Conservation (phyloP, 805 yeast species). For the Monosporozyma aerobia region DNA sequence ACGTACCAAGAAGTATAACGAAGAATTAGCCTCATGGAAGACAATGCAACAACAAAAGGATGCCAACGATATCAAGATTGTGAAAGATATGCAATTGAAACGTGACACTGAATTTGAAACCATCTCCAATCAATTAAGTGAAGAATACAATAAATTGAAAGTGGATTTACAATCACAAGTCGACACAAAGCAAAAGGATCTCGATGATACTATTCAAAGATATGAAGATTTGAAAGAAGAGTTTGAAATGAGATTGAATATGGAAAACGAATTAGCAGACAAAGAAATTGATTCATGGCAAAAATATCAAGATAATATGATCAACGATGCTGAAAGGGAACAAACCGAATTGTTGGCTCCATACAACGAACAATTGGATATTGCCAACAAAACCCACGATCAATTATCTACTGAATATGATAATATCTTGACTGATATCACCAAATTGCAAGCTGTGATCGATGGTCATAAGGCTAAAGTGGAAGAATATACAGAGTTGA, state of each 20-base stretch:
- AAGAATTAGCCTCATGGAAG: slow-evolving; percentile 35
- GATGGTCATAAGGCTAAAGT: slow-evolving; percentile 31
- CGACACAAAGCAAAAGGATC: slow-evolving; percentile 32
- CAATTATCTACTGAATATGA: slow-evolving; percentile 30
- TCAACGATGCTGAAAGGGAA: slow-evolving; percentile 23
- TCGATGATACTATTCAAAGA: slow-evolving; percentile 35
- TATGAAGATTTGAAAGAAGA: slow-evolving; percentile 22
- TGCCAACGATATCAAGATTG: slow-evolving; percentile 33
- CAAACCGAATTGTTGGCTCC: slow-evolving; percentile 33
- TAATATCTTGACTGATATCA: slow-evolving; percentile 35
- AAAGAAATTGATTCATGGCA: slow-evolving; percentile 20
- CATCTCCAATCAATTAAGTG: slow-evolving; percentile 39
- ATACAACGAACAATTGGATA: slow-evolving; percentile 35
- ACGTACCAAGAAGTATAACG: slow-evolving; percentile 30
- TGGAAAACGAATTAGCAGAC: slow-evolving; percentile 15
- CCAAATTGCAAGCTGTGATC: slow-evolving; percentile 29
- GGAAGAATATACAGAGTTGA: slow-evolving; percentile 27
- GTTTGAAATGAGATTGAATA: slow-evolving; percentile 22
- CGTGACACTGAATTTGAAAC: slow-evolving; percentile 20
- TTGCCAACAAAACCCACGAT: slow-evolving; percentile 31
- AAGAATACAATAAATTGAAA: slow-evolving; percentile 31
- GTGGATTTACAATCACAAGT: slow-evolving; percentile 31
- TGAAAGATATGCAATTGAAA: slow-evolving; percentile 36
- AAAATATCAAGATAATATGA: slow-evolving; percentile 22
- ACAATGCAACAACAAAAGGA: slow-evolving; percentile 32